These are phyloP conservation scores for Coemansia nantahalensis DNA, from an alignment of 192 early-diverging fungal genomes.

Conservation along the genomic window DNA sequence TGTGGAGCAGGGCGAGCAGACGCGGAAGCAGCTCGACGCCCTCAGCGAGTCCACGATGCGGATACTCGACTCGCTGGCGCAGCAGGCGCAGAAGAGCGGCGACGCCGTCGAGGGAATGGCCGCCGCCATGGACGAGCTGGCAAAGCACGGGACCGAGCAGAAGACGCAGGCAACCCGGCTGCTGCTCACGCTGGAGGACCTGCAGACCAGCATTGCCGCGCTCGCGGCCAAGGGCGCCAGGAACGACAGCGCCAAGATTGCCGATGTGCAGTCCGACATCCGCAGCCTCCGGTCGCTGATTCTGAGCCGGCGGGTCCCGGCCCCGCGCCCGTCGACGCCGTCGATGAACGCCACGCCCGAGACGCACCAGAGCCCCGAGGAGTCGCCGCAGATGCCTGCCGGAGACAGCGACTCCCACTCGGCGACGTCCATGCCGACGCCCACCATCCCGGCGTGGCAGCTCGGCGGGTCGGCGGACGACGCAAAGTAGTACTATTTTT, in stretches of 20 bases:
- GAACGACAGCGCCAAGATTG: conserved; percentile 14
- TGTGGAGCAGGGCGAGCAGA: conserved; percentile 67
- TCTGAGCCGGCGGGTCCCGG: conserved; percentile 69
- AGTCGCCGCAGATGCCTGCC: background rate
- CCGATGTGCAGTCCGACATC: conserved; percentile 90
- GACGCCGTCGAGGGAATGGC: conserved; percentile 64
- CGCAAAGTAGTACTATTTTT: too few species aligned
- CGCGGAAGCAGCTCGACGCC: conserved; percentile 66
- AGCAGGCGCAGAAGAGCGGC: conserved; percentile 68
- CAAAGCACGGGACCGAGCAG: conserved; percentile 27
- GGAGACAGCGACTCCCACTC: conserved; percentile 13
- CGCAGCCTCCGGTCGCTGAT: conserved; percentile 91
- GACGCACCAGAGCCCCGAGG: background rate
- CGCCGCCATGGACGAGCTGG: conserved; percentile 39
- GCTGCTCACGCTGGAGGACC: conserved; percentile 39
- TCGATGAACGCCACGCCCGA: background rate
- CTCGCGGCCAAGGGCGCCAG: conserved; percentile 19
- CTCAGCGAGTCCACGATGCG: conserved; percentile 66
- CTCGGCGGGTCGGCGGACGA: too few species aligned
- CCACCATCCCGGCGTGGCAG: conserved; percentile 70
- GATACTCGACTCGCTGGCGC: conserved; percentile 61
- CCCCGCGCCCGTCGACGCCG: conserved; percentile 40
- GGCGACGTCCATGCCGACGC: conserved; percentile 23
- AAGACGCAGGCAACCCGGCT: conserved; percentile 22
- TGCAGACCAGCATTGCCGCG: conserved; percentile 35